Base-by-base conservation (phyloP, 768 basidiomycete species). In the Boletus rufocinnamomeus region DNA sequence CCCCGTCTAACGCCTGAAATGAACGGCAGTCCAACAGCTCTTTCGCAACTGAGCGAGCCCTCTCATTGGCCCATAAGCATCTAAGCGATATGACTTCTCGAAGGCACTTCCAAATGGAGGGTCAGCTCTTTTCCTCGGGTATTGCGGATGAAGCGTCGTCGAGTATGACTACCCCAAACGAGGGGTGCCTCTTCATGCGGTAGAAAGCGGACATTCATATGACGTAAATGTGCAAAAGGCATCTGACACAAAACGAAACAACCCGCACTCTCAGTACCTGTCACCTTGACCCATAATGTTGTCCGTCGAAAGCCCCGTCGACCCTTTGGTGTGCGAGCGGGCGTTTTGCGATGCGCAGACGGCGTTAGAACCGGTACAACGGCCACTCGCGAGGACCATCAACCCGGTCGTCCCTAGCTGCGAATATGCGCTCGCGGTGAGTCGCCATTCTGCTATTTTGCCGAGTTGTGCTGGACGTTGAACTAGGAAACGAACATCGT, bases 401-500 rank as follows among this genome's bases (percentile, higher is more conserved):
- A 91, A 87, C 63, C 88, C 88, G 11, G 88, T 88, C 47, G 68
- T 89, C 17, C 70, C 76, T 37, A 82, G 77, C 55, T 80, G 87
- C 10, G 74, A 84, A 65, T 83, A 77, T 66, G 84, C 84, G 1
- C 81, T 84, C 63, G 71, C 80, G 68, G 88, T 88, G 59, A 41
- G 76, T 73, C 27, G 17, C 38, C 10, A 1, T 17, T 38, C 34
- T 28, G 9, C 19, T 27, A 34, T 41, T 50, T 25, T 23, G 34
- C 45, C 14, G 16, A 16, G 16, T 34, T 23, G 19, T 44, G n/a
- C 32, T 50, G 11, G 19, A 53, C n/a, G 19, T 60, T 19, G 35
- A 21, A 28, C 38, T 69, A 91, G 89, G 76, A 77, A 60, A 86
- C 84, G 2, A 76, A 82, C 61, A 61, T 89, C 21, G 87, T 89